Evolutionary conservation across 345 rosid species (phyloP).

Genomic region (Streptanthus diversifolius): DNA sequence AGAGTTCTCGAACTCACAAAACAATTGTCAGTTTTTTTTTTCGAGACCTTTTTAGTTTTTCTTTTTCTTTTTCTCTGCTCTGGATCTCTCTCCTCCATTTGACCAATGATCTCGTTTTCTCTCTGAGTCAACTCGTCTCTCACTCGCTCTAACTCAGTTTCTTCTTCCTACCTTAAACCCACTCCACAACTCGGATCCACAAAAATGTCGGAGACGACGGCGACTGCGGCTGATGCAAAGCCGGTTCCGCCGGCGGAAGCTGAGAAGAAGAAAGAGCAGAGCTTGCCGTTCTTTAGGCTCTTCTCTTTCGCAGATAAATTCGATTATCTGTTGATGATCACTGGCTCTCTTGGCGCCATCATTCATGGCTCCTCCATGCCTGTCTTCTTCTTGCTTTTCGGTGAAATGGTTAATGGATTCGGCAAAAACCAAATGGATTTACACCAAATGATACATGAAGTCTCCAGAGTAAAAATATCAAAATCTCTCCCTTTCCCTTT

Average conservation of each 20-base stretch:
- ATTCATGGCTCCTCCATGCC: constrained; percentile 98
- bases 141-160: constrained; percentile 10
- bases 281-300: constrained; percentile 85
- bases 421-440: constrained; percentile 95
- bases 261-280: constrained; percentile 95
- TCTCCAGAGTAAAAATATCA: constrained; percentile 51
- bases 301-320: constrained; percentile 93
- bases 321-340: constrained; percentile 72
- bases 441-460: constrained; percentile 88
- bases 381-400: constrained; percentile 88
- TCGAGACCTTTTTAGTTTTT: constrained; percentile 17
- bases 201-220: constrained; percentile 61
- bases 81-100: constrained; percentile 22
- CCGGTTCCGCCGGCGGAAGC: constrained; percentile 57
- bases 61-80: constrained; percentile 9
- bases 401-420: constrained; percentile 98
- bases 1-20: constrained; percentile 39
- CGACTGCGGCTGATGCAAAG: constrained; percentile 37
- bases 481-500: background rate
- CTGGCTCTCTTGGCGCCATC: constrained; percentile 83
- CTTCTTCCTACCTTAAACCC: background rate
- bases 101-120: constrained; percentile 18
- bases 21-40: constrained; percentile 32
- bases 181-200: constrained; percentile 3
- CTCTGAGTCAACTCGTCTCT: constrained; percentile 19